Evolutionary conservation across 768 basidiomycete genomes (phyloP), one percentile per base, ranked within the genome.

Genomic region (Coprinopsis strossmayeri): DNA sequence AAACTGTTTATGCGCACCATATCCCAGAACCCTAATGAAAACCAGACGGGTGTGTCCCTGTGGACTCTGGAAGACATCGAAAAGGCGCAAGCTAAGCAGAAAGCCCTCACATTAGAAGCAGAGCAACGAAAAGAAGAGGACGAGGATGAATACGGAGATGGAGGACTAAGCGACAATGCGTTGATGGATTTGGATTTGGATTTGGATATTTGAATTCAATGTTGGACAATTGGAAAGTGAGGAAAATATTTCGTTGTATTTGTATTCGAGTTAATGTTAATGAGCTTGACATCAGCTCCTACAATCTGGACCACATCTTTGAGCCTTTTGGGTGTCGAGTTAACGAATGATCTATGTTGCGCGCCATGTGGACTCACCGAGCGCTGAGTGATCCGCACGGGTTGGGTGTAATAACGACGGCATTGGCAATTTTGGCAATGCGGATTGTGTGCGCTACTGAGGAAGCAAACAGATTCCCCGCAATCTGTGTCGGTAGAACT

Each of bases 1-100:
- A 96, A 98, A 67, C 71, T 91, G 25, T 99, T 99, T 69, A 94
- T 99, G 81, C 83, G 96, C 5, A 87, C 87, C n/a, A 99, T 99
- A 60, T 97, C 95, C 11, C 96, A 99, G 68, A 95, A 94, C 59
- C 89, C 89, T 39, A 93, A 93, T 54, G 94, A 97, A 67, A 91
- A 93, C 59, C 87, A 90, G 64, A 97, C 94, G 1, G 93, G 94
- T 0, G 72, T 97, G 25, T 94, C 91, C 15, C 71, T 98, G 30
- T 99, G 96, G 96, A 91, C 91, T 17, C 67, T 98, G 30, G 90
- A 92, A 58, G 90, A 98, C 63, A 77, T 99, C 12, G 78, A 91
- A 58, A 86, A 82, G 62, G 84, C 85, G 37, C 93, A 96, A 63
- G 76, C 76, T 27, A 87, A 87, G 59, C 88, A 91, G 56, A 81